Percentiles rank a stretch among this genome's conserved stretches.
phyloP scores from a whole-genome alignment of 306 rosid species.

The Senna siamea region DNA sequence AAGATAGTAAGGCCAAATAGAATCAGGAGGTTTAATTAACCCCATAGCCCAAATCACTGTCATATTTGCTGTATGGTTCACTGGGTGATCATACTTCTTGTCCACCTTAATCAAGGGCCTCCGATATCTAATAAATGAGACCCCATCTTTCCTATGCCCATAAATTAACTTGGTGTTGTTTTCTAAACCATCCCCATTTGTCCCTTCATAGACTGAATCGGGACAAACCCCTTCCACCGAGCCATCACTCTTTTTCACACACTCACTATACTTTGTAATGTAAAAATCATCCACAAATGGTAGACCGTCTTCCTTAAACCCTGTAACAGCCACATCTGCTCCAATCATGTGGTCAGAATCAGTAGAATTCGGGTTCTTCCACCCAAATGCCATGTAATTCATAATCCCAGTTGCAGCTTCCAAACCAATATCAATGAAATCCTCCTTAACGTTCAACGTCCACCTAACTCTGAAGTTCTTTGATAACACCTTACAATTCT shows the following conservation, averaged over 20 bases:
- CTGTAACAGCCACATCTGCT: constrained; percentile 78
- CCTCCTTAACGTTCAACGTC: constrained; percentile 61
- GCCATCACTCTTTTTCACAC: constrained; percentile 52
- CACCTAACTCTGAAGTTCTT: constrained; percentile 69
- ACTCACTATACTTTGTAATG: constrained; percentile 75
- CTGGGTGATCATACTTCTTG: constrained; percentile 67
- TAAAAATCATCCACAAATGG: constrained; percentile 81
- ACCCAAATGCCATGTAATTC: constrained; percentile 90
- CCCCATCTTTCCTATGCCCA: constrained; percentile 82
- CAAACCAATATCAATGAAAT: constrained; percentile 68
- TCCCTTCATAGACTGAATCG: constrained; percentile 60
- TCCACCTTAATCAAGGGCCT: constrained; percentile 65
- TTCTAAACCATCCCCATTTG: constrained; percentile 46
- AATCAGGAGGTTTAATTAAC: constrained; percentile 71
- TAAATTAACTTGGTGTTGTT: constrained; percentile 66
- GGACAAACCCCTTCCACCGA: constrained; percentile 83
- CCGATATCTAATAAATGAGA: constrained; percentile 65
- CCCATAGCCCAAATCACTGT: constrained; percentile 92
- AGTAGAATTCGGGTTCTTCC: constrained; percentile 65
- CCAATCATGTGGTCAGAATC: constrained; percentile 66
- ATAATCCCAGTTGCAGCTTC: constrained; percentile 73
- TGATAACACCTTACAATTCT: constrained; percentile 70
- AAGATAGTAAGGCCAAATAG: constrained; percentile 70
- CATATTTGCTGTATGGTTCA: constrained; percentile 58
- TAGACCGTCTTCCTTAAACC: constrained; percentile 69